Percentiles rank a stretch among this genome's conserved stretches.
Evolutionary conservation across 2,329 filamentous ascomycete species (phyloP).

Genomic region (Cladosporium sp.): DNA sequence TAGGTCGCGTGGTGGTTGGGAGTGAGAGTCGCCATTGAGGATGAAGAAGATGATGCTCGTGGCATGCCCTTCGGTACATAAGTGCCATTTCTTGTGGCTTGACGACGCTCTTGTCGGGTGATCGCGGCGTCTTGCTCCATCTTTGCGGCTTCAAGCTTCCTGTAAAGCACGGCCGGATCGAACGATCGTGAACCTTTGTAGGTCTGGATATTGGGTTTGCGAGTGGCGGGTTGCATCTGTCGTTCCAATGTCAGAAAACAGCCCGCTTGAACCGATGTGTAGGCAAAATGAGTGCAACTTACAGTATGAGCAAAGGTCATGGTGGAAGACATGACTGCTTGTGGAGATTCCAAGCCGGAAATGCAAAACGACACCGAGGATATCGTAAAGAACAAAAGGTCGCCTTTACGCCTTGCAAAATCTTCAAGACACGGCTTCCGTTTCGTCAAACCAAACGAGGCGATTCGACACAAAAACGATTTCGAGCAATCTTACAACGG

Average conservation of each 20-base stretch:
- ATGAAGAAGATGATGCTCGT: slow-evolving; percentile 2
- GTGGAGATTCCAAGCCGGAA: neutral
- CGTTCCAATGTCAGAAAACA: neutral
- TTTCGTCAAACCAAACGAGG: neutral
- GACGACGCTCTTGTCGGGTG: neutral
- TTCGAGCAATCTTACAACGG: neutral
- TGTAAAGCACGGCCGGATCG: slow-evolving; percentile 2
- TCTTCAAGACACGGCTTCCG: neutral
- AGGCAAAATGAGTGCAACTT: neutral
- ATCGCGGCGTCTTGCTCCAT: neutral
- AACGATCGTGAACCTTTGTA: neutral
- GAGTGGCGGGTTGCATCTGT: slow-evolving; percentile 1
- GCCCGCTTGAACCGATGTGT: neutral
- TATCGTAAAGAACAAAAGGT: neutral
- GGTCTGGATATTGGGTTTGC: slow-evolving; percentile 1
- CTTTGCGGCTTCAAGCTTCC: slow-evolving; percentile 11
- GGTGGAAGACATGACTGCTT: neutral
- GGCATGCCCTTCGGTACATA: neutral
- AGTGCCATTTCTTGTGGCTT: slow-evolving; percentile 5
- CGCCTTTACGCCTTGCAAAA: neutral
- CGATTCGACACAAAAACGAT: neutral
- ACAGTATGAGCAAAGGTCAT: neutral
- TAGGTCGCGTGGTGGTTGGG: neutral
- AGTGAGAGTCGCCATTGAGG: neutral
- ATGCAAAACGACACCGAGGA: neutral